phyloP scores from a whole-genome alignment of 2,329 filamentous ascomycete genomes.

The Sordariomycetes sp. region DNA sequence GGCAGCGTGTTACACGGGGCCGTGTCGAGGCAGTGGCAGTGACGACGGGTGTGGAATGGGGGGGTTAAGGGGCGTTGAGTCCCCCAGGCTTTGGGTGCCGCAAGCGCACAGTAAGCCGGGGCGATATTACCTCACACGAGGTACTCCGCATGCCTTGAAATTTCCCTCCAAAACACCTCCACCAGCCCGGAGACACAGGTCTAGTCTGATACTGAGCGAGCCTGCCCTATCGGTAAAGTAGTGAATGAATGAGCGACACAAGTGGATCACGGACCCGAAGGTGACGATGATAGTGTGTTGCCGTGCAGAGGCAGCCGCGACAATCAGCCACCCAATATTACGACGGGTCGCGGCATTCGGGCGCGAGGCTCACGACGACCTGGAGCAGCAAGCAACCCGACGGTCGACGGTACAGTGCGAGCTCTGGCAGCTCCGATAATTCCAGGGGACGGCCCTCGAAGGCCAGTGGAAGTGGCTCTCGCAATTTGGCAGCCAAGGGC shows the following conservation, averaged over 20 bases:
- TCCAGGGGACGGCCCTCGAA: neutral
- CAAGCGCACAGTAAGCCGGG: neutral
- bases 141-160: neutral
- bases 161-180: neutral
- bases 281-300: neutral
- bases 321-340: neutral
- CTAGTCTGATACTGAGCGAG: neutral
- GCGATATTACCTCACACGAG: neutral
- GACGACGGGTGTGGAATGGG: neutral
- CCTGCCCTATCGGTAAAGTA: neutral
- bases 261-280: neutral
- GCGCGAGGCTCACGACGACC: neutral
- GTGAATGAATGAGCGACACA: neutral
- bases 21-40: conserved; percentile 2
- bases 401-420: neutral
- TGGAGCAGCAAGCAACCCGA: neutral
- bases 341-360: neutral
- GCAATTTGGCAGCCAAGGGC: neutral
- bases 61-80: neutral
- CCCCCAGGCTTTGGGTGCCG: neutral
- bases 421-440: neutral
- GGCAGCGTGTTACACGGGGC: neutral
- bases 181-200: neutral
- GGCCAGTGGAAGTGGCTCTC: neutral
- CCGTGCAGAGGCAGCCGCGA: neutral